Percentiles rank a stretch among this genome's conserved stretches.
Evolutionary conservation across 257 asterid genomes (phyloP).

Genomic region (Scutellaria galericulata): DNA sequence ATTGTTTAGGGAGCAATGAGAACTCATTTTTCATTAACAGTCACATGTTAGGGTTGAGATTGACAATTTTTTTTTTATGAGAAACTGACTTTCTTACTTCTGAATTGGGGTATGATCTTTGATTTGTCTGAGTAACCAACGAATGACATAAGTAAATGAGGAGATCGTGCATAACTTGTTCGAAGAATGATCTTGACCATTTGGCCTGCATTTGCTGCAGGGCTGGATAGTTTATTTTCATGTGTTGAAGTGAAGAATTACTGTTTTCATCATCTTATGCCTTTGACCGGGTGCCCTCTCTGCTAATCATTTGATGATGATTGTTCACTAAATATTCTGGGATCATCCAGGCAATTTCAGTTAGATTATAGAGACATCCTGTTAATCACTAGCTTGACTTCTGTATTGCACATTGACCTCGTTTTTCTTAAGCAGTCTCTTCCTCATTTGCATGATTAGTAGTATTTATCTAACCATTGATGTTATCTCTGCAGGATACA

Average conservation of each 20-base stretch:
- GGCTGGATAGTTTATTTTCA: not conserved
- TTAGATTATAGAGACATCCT: not conserved
- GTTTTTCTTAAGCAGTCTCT: not conserved
- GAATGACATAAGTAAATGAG: too few species aligned
- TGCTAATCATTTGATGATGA: not conserved
- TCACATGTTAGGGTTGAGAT: not conserved
- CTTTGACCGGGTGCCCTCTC: not conserved
- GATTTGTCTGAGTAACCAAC: not conserved
- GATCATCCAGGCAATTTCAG: not conserved
- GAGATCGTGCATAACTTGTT: too few species aligned
- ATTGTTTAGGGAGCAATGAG: not conserved
- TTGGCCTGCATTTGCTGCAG: not conserved
- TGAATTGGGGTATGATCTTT: not conserved
- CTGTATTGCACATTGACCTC: not conserved
- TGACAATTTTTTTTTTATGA: not conserved
- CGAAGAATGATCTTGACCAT: not conserved
- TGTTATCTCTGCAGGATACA: constrained; percentile 53
- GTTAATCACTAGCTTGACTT: not conserved
- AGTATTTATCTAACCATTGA: constrained; percentile 23
- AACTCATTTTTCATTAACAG: not conserved
- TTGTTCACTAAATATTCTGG: not conserved
- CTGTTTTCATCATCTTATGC: not conserved
- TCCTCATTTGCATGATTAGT: not conserved
- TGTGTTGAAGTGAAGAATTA: not conserved
- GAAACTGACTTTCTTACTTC: not conserved